Base-by-base conservation (phyloP, 1,284 basidiomycete species). In the Melanopsichium pennsylvanicum region DNA sequence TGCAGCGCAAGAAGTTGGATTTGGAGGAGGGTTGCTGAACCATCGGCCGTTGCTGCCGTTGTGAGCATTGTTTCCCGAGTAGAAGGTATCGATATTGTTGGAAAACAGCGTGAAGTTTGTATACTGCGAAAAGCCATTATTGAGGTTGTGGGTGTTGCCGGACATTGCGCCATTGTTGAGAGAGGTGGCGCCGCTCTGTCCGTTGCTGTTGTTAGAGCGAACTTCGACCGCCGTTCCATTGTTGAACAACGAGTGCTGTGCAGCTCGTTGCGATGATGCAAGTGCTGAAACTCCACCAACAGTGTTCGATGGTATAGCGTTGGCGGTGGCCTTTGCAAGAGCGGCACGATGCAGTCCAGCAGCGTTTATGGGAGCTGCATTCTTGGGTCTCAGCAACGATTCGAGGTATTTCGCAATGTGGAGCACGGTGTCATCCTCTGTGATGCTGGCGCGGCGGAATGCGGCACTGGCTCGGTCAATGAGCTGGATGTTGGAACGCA, bases 371-470 rank as follows among this genome's bases (percentile, higher is more conserved):
- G 56, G 56, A 5, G 29, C 26, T 9, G 59, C 55, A 37, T 62
- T 59, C 44, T 58, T 63, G 7, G 67, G 67, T 29, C 67, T 25
- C 40, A 70, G 23, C 33, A 70, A 29, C 16, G 55, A 59, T 29
- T 70, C 67, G 27, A 70, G 42, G 43, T 70, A 70, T 23, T 23
- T 52, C 22, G 67, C 67, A n/a, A 69, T 62, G 29, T 56, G 55
- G 27, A 60, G 21, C 23, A 59, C 60, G 25, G 67, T 70, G 25
- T 70, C 67, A n/a, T 63, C 61, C 15, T 55, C 40, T 3, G 50
- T 64, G 13, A 70, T 57, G 33, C 60, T 63, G 3, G 67, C 67
- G 5, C 47, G 39, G 11, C 60, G 43, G 45, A 64, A 70, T 5
- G 67, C 67, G 5, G 56, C 56, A 25, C 55, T 63, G 12, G 56